A percentile compares a stretch with the other conserved stretches of the same genome.
Evolutionary conservation across 2,329 filamentous ascomycete genomes (phyloP).

Genomic region (Neofusicoccum kwambonambiense): DNA sequence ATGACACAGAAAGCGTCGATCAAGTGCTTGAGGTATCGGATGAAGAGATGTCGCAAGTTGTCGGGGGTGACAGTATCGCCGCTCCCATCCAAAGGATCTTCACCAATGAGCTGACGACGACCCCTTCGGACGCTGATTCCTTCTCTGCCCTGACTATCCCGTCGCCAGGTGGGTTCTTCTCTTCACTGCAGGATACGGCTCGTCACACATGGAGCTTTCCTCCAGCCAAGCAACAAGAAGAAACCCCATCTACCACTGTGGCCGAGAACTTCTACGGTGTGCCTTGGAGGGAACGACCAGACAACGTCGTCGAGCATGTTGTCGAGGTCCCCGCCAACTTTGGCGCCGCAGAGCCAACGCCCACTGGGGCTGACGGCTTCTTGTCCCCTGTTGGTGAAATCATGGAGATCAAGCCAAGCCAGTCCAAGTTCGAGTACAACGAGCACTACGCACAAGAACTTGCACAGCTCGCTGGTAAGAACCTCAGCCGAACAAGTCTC

Average conservation of each 20-base stretch:
- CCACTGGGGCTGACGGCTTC: slow-evolving; percentile 56
- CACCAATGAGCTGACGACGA: background rate
- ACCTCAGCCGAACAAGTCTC: slow-evolving; percentile 77
- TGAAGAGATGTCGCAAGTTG: slow-evolving; percentile 60
- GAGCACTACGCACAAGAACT: slow-evolving; percentile 73
- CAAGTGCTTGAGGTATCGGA: slow-evolving; percentile 46
- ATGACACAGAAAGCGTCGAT: slow-evolving; percentile 24
- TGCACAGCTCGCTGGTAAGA: slow-evolving; percentile 66
- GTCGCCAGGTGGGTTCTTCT: slow-evolving; percentile 89
- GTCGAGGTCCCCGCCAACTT: slow-evolving; percentile 16
- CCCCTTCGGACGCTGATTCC: slow-evolving; percentile 50
- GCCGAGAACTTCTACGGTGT: slow-evolving; percentile 88
- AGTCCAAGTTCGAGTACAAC: slow-evolving; percentile 70
- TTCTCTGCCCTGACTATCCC: slow-evolving; percentile 84
- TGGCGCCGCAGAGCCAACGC: slow-evolving; percentile 35
- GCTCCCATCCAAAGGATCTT: slow-evolving; percentile 5
- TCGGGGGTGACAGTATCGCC: background rate
- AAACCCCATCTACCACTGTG: slow-evolving; percentile 79
- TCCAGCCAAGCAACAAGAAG: slow-evolving; percentile 30
- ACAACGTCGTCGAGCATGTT: slow-evolving; percentile 17
- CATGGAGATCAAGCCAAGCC: slow-evolving; percentile 59
- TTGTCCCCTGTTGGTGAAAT: slow-evolving; percentile 47
- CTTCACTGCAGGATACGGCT: slow-evolving; percentile 71
- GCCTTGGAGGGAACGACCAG: slow-evolving; percentile 59
- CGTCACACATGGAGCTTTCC: slow-evolving; percentile 77